These are phyloP conservation scores for Serpula lacrymans DNA, from an alignment of 768 basidiomycete species.

Conservation along the genomic window DNA sequence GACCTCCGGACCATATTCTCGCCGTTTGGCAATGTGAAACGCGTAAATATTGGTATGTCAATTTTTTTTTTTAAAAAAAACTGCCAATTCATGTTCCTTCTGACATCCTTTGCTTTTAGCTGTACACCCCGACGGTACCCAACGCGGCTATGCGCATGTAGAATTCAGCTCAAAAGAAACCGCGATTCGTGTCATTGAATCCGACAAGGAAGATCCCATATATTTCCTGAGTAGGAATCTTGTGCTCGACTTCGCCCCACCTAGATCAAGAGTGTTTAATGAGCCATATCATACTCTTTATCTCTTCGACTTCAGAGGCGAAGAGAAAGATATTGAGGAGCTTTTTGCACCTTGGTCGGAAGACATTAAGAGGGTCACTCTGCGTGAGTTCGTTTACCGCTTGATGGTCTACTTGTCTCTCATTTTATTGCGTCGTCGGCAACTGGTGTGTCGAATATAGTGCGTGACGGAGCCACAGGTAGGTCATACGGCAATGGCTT, in stretches of 20 bases:
- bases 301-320: slow-evolving; percentile 22
- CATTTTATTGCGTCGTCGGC: background rate
- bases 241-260: slow-evolving; percentile 36
- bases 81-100: slow-evolving; percentile 1
- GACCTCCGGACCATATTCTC: slow-evolving; percentile 40
- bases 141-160: slow-evolving; percentile 45
- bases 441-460: slow-evolving; percentile 12
- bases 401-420: slow-evolving; percentile 8
- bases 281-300: slow-evolving; percentile 29
- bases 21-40: slow-evolving; percentile 39
- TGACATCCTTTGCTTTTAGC: slow-evolving; percentile 17
- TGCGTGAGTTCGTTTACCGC: slow-evolving; percentile 11
- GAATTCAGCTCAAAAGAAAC: slow-evolving; percentile 36
- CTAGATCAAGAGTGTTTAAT: background rate
- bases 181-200: slow-evolving; percentile 34
- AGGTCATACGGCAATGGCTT: slow-evolving; percentile 39
- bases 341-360: slow-evolving; percentile 21
- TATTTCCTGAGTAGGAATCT: slow-evolving; percentile 45
- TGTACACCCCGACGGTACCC: slow-evolving; percentile 31
- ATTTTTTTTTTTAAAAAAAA: background rate
- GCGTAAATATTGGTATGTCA: slow-evolving; percentile 40
- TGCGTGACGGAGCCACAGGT: slow-evolving; percentile 32
- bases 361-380: slow-evolving; percentile 10
- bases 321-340: slow-evolving; percentile 21
- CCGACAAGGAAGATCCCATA: slow-evolving; percentile 42